Conservation (phyloP, 1,284 basidiomycete species). For the Puccinia hordei region DNA sequence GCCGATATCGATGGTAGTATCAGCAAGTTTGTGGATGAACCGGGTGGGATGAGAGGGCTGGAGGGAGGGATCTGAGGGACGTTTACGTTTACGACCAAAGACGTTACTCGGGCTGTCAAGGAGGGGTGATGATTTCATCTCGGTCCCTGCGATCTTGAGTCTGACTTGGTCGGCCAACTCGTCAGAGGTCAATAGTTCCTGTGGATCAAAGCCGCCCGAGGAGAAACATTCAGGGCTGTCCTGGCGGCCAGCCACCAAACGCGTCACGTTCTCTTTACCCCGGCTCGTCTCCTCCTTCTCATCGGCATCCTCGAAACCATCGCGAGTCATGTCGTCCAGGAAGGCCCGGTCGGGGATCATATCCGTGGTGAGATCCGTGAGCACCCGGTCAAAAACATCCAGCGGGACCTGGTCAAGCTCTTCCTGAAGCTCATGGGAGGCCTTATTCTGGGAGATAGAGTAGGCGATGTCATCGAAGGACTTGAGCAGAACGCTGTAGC, state of each 20-base stretch:
- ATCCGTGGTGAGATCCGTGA: background rate
- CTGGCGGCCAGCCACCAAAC: background rate
- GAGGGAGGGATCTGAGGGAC: background rate
- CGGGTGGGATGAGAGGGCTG: background rate
- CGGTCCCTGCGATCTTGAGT: background rate
- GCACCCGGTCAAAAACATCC: background rate
- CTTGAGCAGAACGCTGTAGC: slow-evolving; percentile 13
- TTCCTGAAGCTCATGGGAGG: background rate
- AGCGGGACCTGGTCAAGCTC: background rate
- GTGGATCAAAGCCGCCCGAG: background rate
- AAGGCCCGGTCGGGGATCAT: background rate
- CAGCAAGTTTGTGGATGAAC: slow-evolving; percentile 34
- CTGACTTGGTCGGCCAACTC: slow-evolving; percentile 27
- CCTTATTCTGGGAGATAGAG: background rate
- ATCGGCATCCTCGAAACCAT: background rate
- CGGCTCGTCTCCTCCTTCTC: background rate
- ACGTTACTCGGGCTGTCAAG: slow-evolving; percentile 18
- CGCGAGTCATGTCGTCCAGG: background rate
- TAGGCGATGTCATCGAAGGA: slow-evolving; percentile 19
- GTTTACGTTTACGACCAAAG: slow-evolving; percentile 28
- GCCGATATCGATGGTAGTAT: slow-evolving; percentile 17
- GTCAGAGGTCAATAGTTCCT: background rate
- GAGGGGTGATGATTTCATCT: background rate
- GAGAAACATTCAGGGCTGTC: background rate
- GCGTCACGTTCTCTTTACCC: background rate